Evolutionary conservation across 179 eudicot species (phyloP), one percentile per base, ranked within the genome.

Genomic region (Silene coronaria): DNA sequence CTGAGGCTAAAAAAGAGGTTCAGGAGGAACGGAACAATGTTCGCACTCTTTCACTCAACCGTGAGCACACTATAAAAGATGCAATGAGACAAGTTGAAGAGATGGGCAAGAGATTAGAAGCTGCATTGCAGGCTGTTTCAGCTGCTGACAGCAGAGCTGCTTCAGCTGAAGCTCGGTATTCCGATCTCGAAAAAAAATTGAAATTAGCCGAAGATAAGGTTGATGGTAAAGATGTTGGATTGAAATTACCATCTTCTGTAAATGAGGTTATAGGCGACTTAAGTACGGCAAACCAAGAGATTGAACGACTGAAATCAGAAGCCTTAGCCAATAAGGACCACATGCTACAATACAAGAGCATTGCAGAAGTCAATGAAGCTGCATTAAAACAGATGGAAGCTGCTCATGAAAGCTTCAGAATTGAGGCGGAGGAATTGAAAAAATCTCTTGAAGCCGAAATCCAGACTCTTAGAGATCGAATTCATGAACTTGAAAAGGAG

Each of bases 1-100:
- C 91, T 72, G 97, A 96, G 86, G 97, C 90, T 65, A 96, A 91
- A 86, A 90, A 85, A 66, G 97, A 91, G 82, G 92, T 96, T 21
- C 92, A 93, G 72, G 91, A 84, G 67, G 92, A 93, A 76, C 85
- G 96, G 14, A 88, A 85, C 77, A 85, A 76, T 77, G 87, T 83
- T 62, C 88, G 91, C 13, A 80, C 68, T 69, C 91, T 95, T 78
- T 83, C 84, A 42, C 83, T 83, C 76, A 93, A 89, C 27, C 89
- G 88, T 61, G 97, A 91, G 61, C 83, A 85, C 74, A 83, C 85
- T 61, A 81, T 87, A 79, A 89, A 87, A 78, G 86, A 86, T 81
- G 89, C 91, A 69, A 86, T 88, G 88, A 83, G 81, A 81, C 97
- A 88, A 86, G 85, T 90, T 82, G 97, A 96, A 76, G 88, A 85